These are phyloP conservation scores for Rhodotorula mucilaginosa DNA, from an alignment of 1,284 basidiomycete species.

Conservation along the genomic window DNA sequence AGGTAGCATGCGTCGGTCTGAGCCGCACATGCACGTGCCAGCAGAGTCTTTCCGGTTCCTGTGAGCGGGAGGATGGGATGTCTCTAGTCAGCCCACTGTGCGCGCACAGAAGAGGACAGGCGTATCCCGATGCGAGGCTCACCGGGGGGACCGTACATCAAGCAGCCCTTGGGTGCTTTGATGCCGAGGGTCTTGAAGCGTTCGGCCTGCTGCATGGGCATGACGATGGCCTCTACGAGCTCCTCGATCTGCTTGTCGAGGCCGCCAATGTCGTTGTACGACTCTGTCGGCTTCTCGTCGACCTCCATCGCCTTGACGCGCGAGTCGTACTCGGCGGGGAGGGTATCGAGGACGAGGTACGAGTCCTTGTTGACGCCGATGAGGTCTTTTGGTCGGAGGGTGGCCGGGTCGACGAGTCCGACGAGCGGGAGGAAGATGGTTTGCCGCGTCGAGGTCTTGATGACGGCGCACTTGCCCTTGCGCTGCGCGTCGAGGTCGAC, in stretches of 20 bases:
- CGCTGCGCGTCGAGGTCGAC: conserved; percentile 90
- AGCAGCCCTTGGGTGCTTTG: conserved; percentile 70
- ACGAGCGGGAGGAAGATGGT: conserved; percentile 98
- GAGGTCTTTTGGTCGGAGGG: conserved; percentile 85
- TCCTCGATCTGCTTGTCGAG: conserved; percentile 80
- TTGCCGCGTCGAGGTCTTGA: conserved; percentile 93
- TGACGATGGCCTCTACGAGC: conserved; percentile 72
- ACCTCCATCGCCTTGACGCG: conserved; percentile 92
- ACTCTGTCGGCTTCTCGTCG: conserved; percentile 73
- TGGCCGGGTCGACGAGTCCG: conserved; percentile 87
- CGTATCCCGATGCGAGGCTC: conserved; percentile 37
- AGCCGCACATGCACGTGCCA: conserved; percentile 73
- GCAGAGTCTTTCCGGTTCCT: conserved; percentile 75
- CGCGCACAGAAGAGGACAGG: not conserved
- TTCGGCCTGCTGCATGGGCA: conserved; percentile 77
- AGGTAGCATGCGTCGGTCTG: conserved; percentile 79
- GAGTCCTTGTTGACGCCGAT: conserved; percentile 99
- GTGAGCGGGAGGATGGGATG: not conserved
- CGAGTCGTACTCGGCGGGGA: conserved; percentile 73
- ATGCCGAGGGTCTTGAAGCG: conserved; percentile 80
- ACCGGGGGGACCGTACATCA: conserved; percentile 79
- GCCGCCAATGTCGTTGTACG: conserved; percentile 75
- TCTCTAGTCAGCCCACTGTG: too few relatives aligned
- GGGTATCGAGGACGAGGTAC: conserved; percentile 91
- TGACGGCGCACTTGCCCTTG: conserved; percentile 95